A percentile compares a stretch with the other conserved stretches of the same genome.
Evolutionary conservation across 176 grass and related monocot genomes (phyloP).

Genomic region (Lolium perenne): DNA sequence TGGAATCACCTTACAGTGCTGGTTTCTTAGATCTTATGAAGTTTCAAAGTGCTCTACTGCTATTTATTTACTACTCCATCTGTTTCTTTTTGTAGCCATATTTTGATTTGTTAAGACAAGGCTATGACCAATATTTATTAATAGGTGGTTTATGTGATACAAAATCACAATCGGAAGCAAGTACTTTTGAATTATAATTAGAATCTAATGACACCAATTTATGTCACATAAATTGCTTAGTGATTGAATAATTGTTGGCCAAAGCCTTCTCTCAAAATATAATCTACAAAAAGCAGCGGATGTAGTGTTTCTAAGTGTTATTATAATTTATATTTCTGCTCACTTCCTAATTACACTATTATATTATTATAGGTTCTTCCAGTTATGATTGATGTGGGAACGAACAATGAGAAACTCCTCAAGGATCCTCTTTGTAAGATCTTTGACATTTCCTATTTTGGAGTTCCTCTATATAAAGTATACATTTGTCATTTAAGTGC

Average conservation of each 20-base stretch:
- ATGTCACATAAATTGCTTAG: background rate
- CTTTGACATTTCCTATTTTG: constrained; percentile 29
- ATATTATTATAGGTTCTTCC: constrained; percentile 82
- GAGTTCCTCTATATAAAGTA: background rate
- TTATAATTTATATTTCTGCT: constrained; percentile 23
- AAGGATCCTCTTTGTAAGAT: constrained; percentile 94
- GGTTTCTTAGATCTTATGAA: constrained; percentile 5
- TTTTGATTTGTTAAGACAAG: constrained; percentile 20
- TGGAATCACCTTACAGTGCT: background rate
- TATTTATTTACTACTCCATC: constrained; percentile 1
- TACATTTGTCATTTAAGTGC: background rate
- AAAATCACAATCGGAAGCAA: constrained; percentile 17
- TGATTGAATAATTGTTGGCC: background rate
- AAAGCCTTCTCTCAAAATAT: constrained; percentile 6
- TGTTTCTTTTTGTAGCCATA: background rate
- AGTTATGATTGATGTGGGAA: constrained; percentile 99
- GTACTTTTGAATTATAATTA: background rate
- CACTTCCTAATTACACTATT: constrained; percentile 20
- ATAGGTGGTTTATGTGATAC: background rate
- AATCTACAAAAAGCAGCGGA: background rate
- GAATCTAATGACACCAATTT: background rate
- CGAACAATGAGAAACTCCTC: constrained; percentile 92
- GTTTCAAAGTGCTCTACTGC: constrained; percentile 14
- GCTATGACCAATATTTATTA: constrained; percentile 6
- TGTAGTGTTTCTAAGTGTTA: background rate